Conservation (phyloP, 176 grass and related monocot species). For the Eragrostis nindensis region DNA sequence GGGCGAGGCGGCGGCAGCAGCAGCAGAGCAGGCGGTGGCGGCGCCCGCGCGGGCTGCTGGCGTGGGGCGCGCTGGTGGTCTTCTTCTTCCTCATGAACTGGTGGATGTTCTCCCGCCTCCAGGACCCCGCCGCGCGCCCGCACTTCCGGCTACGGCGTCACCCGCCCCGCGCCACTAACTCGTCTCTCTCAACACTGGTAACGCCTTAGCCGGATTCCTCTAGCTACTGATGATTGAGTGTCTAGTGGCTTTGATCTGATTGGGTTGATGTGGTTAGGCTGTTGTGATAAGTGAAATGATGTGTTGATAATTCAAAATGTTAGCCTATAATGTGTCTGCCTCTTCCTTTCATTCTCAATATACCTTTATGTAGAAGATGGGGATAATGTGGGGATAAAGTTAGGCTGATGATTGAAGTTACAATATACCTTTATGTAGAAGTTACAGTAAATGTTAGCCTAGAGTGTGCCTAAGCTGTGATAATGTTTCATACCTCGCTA, state of each 20-base stretch:
- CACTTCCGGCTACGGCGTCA: slow-evolving; percentile 50
- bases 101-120: slow-evolving; percentile 99
- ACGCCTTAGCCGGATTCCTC: background rate
- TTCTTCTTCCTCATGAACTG: slow-evolving; percentile 99
- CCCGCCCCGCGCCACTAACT: slow-evolving; percentile 11
- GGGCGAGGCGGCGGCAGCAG: slow-evolving; percentile 32
- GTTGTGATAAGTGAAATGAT: background rate
- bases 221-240: background rate
- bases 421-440: background rate
- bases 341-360: background rate
- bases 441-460: too few relatives aligned
- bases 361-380: background rate
- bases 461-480: background rate
- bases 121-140: slow-evolving; percentile 63
- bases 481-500: background rate
- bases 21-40: slow-evolving; percentile 49
- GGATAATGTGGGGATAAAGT: too few relatives aligned
- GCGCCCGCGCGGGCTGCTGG: slow-evolving; percentile 58
- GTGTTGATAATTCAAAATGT: background rate
- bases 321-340: background rate
- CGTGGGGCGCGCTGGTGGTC: slow-evolving; percentile 65
- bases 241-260: background rate
- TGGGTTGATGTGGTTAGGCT: background rate
- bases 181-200: slow-evolving; percentile 50
- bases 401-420: too few relatives aligned